A percentile compares a stretch with the other conserved stretches of the same genome.
phyloP scores from a whole-genome alignment of 2,329 filamentous ascomycete genomes.

The Ophidiomyces ophidiicola region DNA sequence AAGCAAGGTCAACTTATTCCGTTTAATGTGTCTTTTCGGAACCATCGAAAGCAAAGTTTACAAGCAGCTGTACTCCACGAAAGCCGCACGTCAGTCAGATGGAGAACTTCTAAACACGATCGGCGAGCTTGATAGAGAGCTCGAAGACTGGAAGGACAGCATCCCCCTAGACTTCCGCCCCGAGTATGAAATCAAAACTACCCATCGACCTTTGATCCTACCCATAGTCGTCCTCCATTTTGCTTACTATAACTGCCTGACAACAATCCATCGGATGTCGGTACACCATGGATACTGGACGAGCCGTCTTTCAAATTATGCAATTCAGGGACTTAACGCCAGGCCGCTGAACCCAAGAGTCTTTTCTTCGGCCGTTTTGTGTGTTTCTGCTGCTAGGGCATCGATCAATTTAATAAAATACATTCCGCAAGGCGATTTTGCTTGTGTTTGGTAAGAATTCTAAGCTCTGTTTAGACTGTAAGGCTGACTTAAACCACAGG shows the following conservation, averaged over 20 bases:
- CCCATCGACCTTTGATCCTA: conserved; percentile 82
- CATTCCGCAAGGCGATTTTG: conserved; percentile 86
- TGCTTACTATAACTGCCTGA: conserved; percentile 93
- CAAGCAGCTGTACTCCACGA: conserved; percentile 82
- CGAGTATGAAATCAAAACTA: conserved; percentile 88
- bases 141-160: conserved; percentile 92
- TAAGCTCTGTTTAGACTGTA: neutral
- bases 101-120: conserved; percentile 92
- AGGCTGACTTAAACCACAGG: conserved; percentile 33
- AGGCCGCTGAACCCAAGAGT: conserved; percentile 83
- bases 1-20: conserved; percentile 88
- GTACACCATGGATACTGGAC: conserved; percentile 98
- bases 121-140: conserved; percentile 74
- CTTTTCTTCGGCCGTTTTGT: conserved; percentile 84
- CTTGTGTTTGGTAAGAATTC: conserved; percentile 71
- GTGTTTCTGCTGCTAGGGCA: conserved; percentile 81
- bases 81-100: conserved; percentile 79
- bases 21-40: conserved; percentile 81
- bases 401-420: conserved; percentile 93
- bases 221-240: conserved; percentile 93
- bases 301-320: conserved; percentile 83
- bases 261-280: conserved; percentile 96
- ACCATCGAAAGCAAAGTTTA: conserved; percentile 91
- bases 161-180: conserved; percentile 96
- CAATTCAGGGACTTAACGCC: conserved; percentile 85